Evolutionary conservation across 106 monocot species (phyloP).

Genomic region (Triglochin maritima): DNA sequence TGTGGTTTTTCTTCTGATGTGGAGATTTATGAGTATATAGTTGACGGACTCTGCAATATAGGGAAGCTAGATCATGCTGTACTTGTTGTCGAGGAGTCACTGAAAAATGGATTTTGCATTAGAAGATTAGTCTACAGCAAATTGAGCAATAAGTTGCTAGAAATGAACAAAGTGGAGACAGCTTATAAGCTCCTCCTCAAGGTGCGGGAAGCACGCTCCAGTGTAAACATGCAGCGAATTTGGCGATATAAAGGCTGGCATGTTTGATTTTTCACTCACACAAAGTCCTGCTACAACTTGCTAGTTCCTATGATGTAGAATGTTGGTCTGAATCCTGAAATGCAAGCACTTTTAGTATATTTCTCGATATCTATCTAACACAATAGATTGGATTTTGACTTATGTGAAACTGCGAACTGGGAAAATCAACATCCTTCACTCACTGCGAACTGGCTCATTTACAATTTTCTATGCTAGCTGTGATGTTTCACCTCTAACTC

Average conservation of each 20-base stretch:
- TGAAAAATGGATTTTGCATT: conserved; percentile 55
- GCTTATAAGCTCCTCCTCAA: conserved; percentile 84
- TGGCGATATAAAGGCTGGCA: conserved; percentile 96
- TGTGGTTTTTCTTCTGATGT: conserved; percentile 58
- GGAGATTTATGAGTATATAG: conserved; percentile 80
- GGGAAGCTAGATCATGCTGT: conserved; percentile 82
- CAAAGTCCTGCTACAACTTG: no score
- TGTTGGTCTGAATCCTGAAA: no score
- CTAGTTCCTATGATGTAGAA: no score
- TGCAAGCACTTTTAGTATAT: no score
- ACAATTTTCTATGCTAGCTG: no score
- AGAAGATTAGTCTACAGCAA: conserved; percentile 70
- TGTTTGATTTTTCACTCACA: conserved; percentile 21
- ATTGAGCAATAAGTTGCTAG: conserved; percentile 61
- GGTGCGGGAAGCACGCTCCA: conserved; percentile 45
- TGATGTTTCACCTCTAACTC: no score
- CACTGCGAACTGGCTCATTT: no score
- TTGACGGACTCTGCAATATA: conserved; percentile 80
- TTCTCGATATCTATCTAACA: no score
- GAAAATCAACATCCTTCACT: no score
- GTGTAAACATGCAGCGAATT: conserved; percentile 44
- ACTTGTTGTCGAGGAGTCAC: conserved; percentile 59
- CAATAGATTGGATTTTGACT: no score
- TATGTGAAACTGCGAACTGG: no score
- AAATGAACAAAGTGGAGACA: conserved; percentile 77